Conservation (phyloP, 805 yeast genomes). For the Hemisphaericaspora nanyangensis region DNA sequence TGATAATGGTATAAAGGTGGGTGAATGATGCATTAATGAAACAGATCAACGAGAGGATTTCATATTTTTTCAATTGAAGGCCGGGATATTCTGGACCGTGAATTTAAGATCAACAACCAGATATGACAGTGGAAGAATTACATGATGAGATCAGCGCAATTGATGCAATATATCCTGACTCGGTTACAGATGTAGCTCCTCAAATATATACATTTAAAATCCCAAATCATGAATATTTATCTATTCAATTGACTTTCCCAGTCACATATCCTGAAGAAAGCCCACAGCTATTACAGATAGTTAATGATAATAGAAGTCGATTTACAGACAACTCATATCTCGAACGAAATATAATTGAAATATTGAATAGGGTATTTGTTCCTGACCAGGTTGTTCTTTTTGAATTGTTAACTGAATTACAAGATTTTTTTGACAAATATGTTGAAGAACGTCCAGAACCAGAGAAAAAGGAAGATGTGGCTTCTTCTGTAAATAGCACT, state of each 20-base stretch:
- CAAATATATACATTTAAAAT: constrained; percentile 44
- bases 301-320: constrained; percentile 24
- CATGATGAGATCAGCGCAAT: constrained; percentile 77
- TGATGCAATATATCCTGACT: constrained; percentile 81
- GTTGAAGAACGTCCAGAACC: constrained; percentile 8
- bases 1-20: too few species aligned
- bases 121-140: constrained; percentile 44
- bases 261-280: constrained; percentile 58
- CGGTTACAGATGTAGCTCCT: constrained; percentile 36
- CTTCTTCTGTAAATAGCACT: background rate
- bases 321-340: constrained; percentile 45
- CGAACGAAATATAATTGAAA: constrained; percentile 44
- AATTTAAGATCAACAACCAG: too few species aligned
- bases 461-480: constrained; percentile 1
- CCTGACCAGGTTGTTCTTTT: constrained; percentile 73
- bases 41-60: background rate
- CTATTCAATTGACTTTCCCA: constrained; percentile 71
- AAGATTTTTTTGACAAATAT: constrained; percentile 40
- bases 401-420: constrained; percentile 70
- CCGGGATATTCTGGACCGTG: too few species aligned
- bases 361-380: constrained; percentile 49
- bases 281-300: constrained; percentile 64
- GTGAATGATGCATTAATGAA: too few species aligned
- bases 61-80: too few species aligned
- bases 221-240: constrained; percentile 61